A percentile compares a stretch with the other conserved stretches of the same genome.
Evolutionary conservation across 139 green algal genomes (phyloP).

Genomic region (Chlorella vulgaris): DNA sequence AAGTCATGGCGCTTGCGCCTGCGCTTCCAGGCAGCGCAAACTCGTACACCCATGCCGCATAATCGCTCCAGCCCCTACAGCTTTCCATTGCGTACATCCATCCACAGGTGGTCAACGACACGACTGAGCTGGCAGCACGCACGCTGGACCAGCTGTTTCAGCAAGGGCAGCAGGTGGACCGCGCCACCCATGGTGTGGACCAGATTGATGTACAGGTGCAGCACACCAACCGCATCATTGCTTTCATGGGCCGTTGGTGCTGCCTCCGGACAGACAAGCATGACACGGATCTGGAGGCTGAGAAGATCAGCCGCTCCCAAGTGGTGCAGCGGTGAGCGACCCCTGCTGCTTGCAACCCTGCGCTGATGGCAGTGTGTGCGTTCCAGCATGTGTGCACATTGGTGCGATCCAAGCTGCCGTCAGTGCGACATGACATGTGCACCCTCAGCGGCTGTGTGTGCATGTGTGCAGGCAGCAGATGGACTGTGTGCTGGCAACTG

Average conservation of each 20-base stretch:
- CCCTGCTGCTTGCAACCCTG: too few relatives aligned
- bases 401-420: too few relatives aligned
- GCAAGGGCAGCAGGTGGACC: slow-evolving; percentile 35
- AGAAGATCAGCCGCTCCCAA: neutral
- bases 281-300: neutral
- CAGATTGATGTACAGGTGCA: slow-evolving; percentile 40
- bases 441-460: neutral
- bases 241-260: slow-evolving; percentile 40
- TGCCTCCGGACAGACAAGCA: slow-evolving; percentile 4
- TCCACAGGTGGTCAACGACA: slow-evolving; percentile 32
- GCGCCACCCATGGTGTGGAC: neutral
- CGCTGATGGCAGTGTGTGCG: too few relatives aligned
- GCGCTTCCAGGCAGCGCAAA: too few relatives aligned
- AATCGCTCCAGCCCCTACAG: too few relatives aligned
- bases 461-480: slow-evolving; percentile 23
- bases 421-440: too few relatives aligned
- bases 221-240: slow-evolving; percentile 32
- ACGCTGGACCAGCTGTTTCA: slow-evolving; percentile 30
- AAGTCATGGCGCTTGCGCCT: too few relatives aligned
- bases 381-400: too few relatives aligned
- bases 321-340: slow-evolving; percentile 1
- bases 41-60: too few relatives aligned
- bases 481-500: neutral
- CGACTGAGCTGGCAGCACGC: slow-evolving; percentile 9
- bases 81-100: too few relatives aligned